These are phyloP conservation scores for Gamarada debralockiae DNA, from an alignment of 495 filamentous ascomycete genomes.

Conservation along the genomic window DNA sequence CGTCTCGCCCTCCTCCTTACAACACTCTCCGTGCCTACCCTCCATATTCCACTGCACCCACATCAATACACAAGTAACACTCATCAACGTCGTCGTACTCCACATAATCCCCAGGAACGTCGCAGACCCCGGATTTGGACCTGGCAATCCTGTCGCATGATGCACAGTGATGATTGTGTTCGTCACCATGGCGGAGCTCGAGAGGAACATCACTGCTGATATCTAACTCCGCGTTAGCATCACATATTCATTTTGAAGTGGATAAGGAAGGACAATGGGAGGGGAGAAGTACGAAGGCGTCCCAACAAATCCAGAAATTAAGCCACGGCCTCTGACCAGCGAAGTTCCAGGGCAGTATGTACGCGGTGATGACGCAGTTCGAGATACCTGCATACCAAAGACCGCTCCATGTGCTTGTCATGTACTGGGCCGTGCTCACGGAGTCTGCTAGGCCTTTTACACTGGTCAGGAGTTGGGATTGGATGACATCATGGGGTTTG, in stretches of 20 bases:
- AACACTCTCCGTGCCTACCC: too few relatives aligned
- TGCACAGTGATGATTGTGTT: not conserved
- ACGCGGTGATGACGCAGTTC: not conserved
- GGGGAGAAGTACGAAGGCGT: not conserved
- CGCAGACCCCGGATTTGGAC: not conserved
- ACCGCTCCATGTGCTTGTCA: not conserved
- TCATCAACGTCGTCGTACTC: not conserved
- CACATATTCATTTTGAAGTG: not conserved
- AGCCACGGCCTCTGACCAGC: not conserved
- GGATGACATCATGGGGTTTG: not conserved
- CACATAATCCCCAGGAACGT: not conserved
- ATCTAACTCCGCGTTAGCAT: not conserved
- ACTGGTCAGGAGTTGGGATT: not conserved
- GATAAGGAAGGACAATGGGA: not conserved
- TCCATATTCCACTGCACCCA: not conserved
- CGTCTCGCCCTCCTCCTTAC: too few relatives aligned
- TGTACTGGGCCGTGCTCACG: not conserved
- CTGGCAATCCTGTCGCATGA: not conserved
- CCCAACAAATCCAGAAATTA: not conserved
- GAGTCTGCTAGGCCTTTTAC: not conserved
- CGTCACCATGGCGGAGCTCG: not conserved
- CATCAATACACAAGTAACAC: not conserved
- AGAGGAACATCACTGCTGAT: not conserved
- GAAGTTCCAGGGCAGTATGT: not conserved
- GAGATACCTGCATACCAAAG: not conserved